Conservation (phyloP, 2,329 filamentous ascomycete species). For the Paecilomyces fulvus region DNA sequence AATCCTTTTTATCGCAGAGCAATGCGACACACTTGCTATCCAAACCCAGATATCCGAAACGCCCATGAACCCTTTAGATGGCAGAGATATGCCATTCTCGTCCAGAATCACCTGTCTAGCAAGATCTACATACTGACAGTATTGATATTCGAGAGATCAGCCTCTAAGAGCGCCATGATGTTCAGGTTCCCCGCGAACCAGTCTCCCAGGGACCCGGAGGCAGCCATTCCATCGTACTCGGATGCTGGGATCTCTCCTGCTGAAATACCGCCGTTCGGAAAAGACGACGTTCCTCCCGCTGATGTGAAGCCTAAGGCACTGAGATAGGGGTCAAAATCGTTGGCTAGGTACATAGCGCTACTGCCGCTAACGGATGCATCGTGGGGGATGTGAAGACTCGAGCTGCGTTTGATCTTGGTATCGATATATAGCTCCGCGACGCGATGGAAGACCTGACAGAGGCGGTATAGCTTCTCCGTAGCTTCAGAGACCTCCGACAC, state of each 20-base stretch:
- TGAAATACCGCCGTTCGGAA: not conserved
- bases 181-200: constrained; percentile 11
- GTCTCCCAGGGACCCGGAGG: constrained; percentile 6
- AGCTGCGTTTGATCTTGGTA: constrained; percentile 4
- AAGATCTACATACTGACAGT: not conserved
- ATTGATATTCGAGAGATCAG: constrained; percentile 7
- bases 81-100: not conserved
- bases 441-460: constrained; percentile 38
- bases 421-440: constrained; percentile 9
- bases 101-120: not conserved
- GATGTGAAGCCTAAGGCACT: constrained; percentile 9
- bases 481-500: constrained; percentile 44
- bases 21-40: not conserved
- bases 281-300: constrained; percentile 4
- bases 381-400: not conserved
- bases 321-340: constrained; percentile 10
- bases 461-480: constrained; percentile 47
- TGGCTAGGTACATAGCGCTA: not conserved
- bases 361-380: not conserved
- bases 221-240: constrained; percentile 1
- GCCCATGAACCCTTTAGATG: not conserved
- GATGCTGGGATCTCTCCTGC: not conserved
- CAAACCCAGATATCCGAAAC: not conserved
- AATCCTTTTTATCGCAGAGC: not conserved
- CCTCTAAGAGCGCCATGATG: constrained; percentile 9